Evolutionary conservation across 2,329 filamentous ascomycete species (phyloP).

Genomic region (Didymella exigua): DNA sequence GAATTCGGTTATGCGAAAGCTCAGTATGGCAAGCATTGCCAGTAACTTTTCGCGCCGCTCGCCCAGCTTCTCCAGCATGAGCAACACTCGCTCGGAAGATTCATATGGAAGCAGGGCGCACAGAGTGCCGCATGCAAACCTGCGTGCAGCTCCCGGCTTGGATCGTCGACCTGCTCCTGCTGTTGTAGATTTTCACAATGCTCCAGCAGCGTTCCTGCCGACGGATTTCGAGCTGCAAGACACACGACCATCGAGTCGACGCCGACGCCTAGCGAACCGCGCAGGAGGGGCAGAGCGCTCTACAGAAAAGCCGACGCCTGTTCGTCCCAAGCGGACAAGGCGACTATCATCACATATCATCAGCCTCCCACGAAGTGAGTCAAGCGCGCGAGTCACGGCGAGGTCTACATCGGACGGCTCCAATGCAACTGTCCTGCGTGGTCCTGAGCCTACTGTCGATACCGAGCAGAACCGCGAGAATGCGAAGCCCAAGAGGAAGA

Average conservation of each 20-base stretch:
- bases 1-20: conserved; percentile 83
- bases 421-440: conserved; percentile 24
- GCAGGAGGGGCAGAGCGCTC: conserved; percentile 28
- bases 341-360: conserved; percentile 42
- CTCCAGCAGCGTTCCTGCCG: conserved; percentile 55
- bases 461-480: conserved; percentile 17
- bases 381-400: conserved; percentile 21
- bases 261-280: conserved; percentile 36
- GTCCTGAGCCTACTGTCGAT: conserved; percentile 18
- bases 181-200: conserved; percentile 55
- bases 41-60: conserved; percentile 77
- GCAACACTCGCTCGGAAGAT: conserved; percentile 45
- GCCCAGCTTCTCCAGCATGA: conserved; percentile 59
- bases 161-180: conserved; percentile 38
- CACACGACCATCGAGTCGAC: conserved; percentile 30
- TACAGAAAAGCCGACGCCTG: conserved; percentile 29
- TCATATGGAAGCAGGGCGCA: conserved; percentile 38
- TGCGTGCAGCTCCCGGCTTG: conserved; percentile 30
- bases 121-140: conserved; percentile 34
- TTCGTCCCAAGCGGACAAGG: conserved; percentile 35
- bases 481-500: conserved; percentile 25
- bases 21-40: conserved; percentile 81
- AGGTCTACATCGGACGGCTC: conserved; percentile 30
- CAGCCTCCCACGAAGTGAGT: conserved; percentile 37
- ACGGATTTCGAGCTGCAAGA: conserved; percentile 54